Conservation (phyloP, 2,329 filamentous ascomycete species). For the Myriosclerotinia duriaeana region DNA sequence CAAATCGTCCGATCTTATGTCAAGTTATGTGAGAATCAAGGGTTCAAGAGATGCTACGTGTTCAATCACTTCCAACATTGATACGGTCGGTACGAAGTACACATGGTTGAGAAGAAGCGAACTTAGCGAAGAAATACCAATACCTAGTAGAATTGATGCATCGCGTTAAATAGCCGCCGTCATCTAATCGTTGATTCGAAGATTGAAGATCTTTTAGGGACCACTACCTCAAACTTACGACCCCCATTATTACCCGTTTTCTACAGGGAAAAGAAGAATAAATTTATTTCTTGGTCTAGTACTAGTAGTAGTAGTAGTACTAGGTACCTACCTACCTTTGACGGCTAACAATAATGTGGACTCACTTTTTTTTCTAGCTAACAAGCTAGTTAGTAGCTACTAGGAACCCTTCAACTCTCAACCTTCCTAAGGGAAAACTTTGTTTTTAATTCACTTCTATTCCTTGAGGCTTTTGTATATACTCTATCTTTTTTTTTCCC, state of each 20-base stretch:
- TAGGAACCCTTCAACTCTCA: no score
- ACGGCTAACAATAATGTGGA: not conserved
- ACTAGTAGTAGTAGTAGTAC: no score
- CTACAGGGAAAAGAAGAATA: not conserved
- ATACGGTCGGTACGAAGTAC: no score
- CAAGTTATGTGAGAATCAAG: not conserved
- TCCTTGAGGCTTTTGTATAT: not conserved
- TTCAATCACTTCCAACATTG: not conserved
- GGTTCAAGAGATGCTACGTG: no score
- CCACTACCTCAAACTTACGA: no score
- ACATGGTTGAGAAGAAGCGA: no score
- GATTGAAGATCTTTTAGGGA: slow-evolving; percentile 9
- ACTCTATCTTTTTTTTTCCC: not conserved
- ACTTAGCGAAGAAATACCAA: no score
- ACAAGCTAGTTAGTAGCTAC: no score
- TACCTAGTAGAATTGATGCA: slow-evolving; percentile 1
- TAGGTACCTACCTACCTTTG: no score
- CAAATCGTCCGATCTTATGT: not conserved
- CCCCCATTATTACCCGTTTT: not conserved
- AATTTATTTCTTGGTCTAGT: no score
- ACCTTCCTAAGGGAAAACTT: slow-evolving; percentile 4
- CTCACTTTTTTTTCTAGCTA: not conserved
- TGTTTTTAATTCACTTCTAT: slow-evolving; percentile 7
- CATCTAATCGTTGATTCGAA: slow-evolving; percentile 7
- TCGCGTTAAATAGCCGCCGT: slow-evolving; percentile 21